These are phyloP conservation scores for Cercis canadensis DNA, from an alignment of 306 rosid genomes.

Conservation along the genomic window DNA sequence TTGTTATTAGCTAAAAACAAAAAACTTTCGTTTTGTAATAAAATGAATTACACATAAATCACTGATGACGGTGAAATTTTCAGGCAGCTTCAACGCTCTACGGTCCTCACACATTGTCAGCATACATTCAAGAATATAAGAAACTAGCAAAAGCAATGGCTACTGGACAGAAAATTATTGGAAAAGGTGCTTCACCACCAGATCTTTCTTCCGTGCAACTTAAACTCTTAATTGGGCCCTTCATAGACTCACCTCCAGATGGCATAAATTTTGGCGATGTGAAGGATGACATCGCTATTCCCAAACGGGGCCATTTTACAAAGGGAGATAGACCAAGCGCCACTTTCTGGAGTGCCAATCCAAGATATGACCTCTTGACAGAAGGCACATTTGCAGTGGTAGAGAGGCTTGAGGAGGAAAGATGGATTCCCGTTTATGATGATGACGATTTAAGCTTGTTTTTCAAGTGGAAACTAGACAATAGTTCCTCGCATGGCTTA, in stretches of 20 bases:
- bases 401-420: conserved; percentile 62
- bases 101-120: conserved; percentile 88
- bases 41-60: not conserved
- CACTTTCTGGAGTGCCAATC: conserved; percentile 81
- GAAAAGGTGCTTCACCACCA: conserved; percentile 62
- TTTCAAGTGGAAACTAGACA: conserved; percentile 70
- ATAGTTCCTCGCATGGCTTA: conserved; percentile 42
- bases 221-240: conserved; percentile 43
- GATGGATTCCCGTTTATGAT: conserved; percentile 64
- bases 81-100: conserved; percentile 91
- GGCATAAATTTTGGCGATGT: conserved; percentile 69
- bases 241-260: conserved; percentile 54
- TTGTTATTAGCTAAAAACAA: not conserved
- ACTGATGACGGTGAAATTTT: conserved; percentile 1
- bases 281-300: conserved; percentile 61
- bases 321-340: conserved; percentile 61
- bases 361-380: conserved; percentile 70
- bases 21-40: no score
- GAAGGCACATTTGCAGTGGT: conserved; percentile 83
- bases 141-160: conserved; percentile 79
- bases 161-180: conserved; percentile 43
- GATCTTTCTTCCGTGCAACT: conserved; percentile 67
- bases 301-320: conserved; percentile 56
- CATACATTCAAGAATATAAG: conserved; percentile 83
- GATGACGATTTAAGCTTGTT: conserved; percentile 77